phyloP scores from a whole-genome alignment of 106 monocot genomes.

The Agapanthus africanus region DNA sequence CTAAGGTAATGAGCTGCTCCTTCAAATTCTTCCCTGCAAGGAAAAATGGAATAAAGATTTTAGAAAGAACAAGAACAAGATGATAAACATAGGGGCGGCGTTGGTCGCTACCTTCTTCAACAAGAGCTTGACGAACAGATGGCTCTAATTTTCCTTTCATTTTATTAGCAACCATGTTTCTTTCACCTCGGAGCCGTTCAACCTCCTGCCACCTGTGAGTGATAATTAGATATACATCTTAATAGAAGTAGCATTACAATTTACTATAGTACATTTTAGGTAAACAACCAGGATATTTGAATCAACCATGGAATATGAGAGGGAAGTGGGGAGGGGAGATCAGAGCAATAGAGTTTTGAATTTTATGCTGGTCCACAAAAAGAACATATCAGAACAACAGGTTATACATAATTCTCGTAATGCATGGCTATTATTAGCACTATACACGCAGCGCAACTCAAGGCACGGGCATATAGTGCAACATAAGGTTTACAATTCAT shows the following conservation, averaged over 20 bases:
- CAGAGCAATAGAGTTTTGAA: too few species aligned
- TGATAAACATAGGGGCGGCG: neutral
- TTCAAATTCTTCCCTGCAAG: slow-evolving; percentile 80
- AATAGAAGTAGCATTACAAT: neutral
- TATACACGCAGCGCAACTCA: neutral
- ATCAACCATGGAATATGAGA: too few species aligned
- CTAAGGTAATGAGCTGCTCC: slow-evolving; percentile 56
- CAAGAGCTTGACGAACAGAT: slow-evolving; percentile 71
- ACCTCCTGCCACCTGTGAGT: slow-evolving; percentile 98
- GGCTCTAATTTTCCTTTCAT: slow-evolving; percentile 92
- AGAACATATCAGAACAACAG: neutral
- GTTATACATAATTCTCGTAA: neutral
- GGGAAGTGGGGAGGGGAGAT: too few species aligned
- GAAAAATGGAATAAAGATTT: neutral
- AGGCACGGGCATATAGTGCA: neutral
- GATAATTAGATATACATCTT: slow-evolving; percentile 53
- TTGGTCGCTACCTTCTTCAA: slow-evolving; percentile 69
- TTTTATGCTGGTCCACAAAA: neutral
- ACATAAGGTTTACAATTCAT: too few species aligned
- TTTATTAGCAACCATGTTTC: slow-evolving; percentile 84
- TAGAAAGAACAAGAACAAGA: neutral
- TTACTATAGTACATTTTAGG: neutral
- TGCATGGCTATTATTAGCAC: neutral
- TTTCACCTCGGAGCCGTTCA: slow-evolving; percentile 85
- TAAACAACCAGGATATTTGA: neutral